Evolutionary conservation across 2,329 filamentous ascomycete species (phyloP).

Genomic region (Mycosphaerelloides madeirae): DNA sequence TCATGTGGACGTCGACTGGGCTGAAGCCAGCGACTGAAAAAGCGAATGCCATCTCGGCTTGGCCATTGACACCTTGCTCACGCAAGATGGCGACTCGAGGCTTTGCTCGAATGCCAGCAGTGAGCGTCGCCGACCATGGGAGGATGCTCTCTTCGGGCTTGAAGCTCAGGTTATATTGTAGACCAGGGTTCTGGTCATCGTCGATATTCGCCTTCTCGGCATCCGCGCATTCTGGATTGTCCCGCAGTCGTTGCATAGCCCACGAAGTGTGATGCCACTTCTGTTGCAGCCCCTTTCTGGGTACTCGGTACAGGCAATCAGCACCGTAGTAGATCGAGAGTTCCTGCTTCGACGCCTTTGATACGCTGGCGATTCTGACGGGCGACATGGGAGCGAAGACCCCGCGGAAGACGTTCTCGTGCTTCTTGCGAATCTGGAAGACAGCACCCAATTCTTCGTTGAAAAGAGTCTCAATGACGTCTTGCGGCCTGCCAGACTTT

Average conservation of each 20-base stretch:
- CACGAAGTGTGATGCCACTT: conserved; percentile 86
- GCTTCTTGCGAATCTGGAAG: conserved; percentile 83
- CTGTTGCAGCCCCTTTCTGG: conserved; percentile 71
- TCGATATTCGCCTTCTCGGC: conserved; percentile 71
- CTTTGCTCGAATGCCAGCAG: conserved; percentile 56
- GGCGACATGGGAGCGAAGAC: conserved; percentile 84
- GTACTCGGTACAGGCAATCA: conserved; percentile 63
- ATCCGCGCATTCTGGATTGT: conserved; percentile 83
- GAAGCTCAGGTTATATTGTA: conserved; percentile 78
- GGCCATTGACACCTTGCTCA: conserved; percentile 92
- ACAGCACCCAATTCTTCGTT: conserved; percentile 94
- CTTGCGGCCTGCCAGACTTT: conserved; percentile 51
- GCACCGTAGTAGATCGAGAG: conserved; percentile 70
- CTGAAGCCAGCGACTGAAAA: conserved; percentile 90
- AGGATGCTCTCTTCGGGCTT: conserved; percentile 72
- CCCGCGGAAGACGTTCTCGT: conserved; percentile 77
- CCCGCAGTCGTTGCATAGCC: conserved; percentile 83
- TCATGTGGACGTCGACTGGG: conserved; percentile 94
- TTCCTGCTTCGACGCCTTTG: conserved; percentile 64
- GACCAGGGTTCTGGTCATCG: conserved; percentile 72
- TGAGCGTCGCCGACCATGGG: conserved; percentile 61
- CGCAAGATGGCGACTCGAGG: conserved; percentile 86
- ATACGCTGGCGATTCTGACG: conserved; percentile 75
- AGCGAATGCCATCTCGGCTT: conserved; percentile 97
- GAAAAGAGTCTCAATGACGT: conserved; percentile 76